Conservation (phyloP, 176 grass and related monocot genomes). For the Puccinellia tenuiflora region DNA sequence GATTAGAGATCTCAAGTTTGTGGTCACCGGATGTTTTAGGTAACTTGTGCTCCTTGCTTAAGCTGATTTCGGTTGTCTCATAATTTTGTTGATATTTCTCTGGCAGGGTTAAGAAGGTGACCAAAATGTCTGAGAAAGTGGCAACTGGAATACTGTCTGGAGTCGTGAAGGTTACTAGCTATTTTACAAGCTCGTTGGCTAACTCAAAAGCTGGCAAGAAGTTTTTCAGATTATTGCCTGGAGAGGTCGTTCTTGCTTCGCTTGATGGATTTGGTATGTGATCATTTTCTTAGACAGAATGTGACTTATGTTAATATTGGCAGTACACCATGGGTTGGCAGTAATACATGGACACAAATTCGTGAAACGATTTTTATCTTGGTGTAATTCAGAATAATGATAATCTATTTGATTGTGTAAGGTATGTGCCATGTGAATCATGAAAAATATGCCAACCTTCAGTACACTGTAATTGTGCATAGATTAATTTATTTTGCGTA, state of each 20-base stretch:
- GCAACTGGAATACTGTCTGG: conserved; percentile 70
- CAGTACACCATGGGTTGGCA: not conserved
- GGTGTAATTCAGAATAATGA: no score
- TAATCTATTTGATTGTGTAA: no score
- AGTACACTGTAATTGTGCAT: no score
- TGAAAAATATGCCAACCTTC: no score
- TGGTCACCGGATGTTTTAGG: not conserved
- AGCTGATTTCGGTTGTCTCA: not conserved
- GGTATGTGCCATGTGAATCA: no score
- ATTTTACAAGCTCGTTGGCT: conserved; percentile 55
- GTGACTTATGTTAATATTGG: not conserved
- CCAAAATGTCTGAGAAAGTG: conserved; percentile 79
- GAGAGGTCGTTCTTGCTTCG: conserved; percentile 86
- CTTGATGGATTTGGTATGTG: conserved; percentile 81
- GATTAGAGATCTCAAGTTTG: not conserved
- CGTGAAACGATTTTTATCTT: not conserved
- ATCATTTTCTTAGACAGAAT: not conserved
- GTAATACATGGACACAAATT: not conserved
- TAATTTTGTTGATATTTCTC: not conserved
- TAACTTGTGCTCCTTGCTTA: not conserved
- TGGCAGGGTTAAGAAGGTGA: conserved; percentile 67
- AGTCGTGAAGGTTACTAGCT: conserved; percentile 70
- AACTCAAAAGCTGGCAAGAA: conserved; percentile 86
- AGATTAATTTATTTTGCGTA: no score
- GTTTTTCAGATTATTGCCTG: conserved; percentile 48